phyloP scores from a whole-genome alignment of 441 rosid species.

The Syzygium syzygioides region DNA sequence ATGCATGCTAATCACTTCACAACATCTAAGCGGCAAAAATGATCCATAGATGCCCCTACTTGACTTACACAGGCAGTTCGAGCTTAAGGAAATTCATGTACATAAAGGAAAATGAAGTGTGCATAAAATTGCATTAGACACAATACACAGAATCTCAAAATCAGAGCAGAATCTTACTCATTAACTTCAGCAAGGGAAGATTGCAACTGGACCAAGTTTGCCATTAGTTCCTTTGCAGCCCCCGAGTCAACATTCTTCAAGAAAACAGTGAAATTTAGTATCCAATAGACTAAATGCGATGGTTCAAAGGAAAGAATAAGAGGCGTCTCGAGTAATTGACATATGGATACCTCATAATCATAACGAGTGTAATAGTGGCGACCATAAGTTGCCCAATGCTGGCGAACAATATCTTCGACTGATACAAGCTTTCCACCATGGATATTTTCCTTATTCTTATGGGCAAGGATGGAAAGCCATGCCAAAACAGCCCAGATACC shows the following conservation, averaged over 20 bases:
- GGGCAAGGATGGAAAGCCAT: constrained; percentile 91
- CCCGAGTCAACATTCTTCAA: constrained; percentile 87
- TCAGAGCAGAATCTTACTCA: constrained; percentile 33
- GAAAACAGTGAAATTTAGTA: constrained; percentile 10
- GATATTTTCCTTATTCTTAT: constrained; percentile 66
- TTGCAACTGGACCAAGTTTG: constrained; percentile 70
- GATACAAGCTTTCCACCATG: constrained; percentile 66
- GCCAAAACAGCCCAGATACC: constrained; percentile 99
- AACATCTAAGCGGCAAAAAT: not conserved
- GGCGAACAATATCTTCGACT: constrained; percentile 89
- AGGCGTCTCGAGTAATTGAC: not conserved
- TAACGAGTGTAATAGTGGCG: constrained; percentile 97
- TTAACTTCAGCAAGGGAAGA: constrained; percentile 77
- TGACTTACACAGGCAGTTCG: not conserved
- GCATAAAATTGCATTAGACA: not conserved
- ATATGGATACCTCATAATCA: constrained; percentile 73
- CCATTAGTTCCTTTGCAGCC: constrained; percentile 89
- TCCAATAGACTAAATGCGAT: not conserved
- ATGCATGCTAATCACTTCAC: not conserved
- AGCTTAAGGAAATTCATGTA: not conserved
- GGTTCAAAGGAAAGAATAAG: not conserved
- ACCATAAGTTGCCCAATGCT: constrained; percentile 89
- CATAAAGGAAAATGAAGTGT: not conserved
- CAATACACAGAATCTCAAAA: not conserved
- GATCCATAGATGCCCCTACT: not conserved